Evolutionary conservation across 352 stramenopile species (phyloP), one percentile per base, ranked within the genome.

Genomic region (Globisporangium takayamanum): DNA sequence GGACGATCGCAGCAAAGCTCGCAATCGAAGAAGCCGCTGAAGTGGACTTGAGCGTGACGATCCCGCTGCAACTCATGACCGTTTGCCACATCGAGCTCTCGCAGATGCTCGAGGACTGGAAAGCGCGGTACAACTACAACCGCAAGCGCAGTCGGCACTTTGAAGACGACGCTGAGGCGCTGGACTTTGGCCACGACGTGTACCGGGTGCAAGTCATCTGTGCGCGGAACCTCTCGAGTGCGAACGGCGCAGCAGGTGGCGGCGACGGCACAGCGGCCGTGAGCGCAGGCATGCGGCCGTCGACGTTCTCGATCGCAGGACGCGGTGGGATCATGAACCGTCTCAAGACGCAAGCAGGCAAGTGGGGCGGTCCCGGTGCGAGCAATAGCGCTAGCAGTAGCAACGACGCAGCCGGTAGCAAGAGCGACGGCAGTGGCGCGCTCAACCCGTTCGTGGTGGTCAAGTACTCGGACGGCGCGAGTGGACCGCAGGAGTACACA

Each of bases 121-220:
- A 77, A 8, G 58, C 72, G 52, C 76, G 81, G 0, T 94, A 94
- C 73, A 89, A 91, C 52, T 88, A 81, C 60, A 85, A 75, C 51
- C 84, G 84, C n/a, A 90, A 88, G 68, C 73, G 78, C 46, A 80
- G 73, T 42, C 71, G 82, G 14, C 86, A 86, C 59, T 94, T 94
- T 62, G 78, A 85, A 22, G 80, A 92, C 59, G 85, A 89, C 39
- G 70, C 71, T 1, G 85, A 94, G 44, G 85, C 85, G n/a, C 66
- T 94, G 11, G 72, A 70, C 44, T 92, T 88, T 60, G 80, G 79
- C 26, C 74, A 90, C 58, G 83, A 94, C 44, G 77, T 91, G 1
- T 91, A 86, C n/a, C 79, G 76, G 1, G 74, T 92, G 0, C 76
- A 90, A 41, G 78, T 92, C 2, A 62, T 94, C 25, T 77, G 64